These are phyloP conservation scores for Colletotrichum musicola DNA, from an alignment of 2,329 filamentous ascomycete species.

Conservation along the genomic window DNA sequence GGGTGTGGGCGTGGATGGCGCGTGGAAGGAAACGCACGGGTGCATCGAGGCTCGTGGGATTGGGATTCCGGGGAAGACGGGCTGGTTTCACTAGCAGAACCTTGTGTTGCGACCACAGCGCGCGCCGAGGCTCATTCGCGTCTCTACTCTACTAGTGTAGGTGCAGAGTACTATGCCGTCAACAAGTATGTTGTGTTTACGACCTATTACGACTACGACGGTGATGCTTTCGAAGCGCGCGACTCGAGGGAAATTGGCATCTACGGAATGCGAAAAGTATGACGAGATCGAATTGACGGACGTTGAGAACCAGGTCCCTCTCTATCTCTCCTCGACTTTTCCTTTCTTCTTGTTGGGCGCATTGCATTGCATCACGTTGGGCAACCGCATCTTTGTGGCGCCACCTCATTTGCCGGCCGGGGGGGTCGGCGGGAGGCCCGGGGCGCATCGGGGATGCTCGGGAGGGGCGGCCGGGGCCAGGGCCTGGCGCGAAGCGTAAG, in stretches of 20 bases:
- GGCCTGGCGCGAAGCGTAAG: constrained; percentile 1
- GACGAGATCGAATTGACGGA: neutral
- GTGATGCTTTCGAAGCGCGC: constrained; percentile 7
- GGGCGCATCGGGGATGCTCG: constrained; percentile 16
- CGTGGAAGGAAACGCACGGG: constrained; percentile 20
- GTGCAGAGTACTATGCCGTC: too few species aligned
- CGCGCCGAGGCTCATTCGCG: too few species aligned
- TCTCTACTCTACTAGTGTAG: too few species aligned
- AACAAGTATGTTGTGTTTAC: neutral
- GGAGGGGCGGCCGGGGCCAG: constrained; percentile 6
- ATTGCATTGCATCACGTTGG: neutral
- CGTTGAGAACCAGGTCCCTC: neutral
- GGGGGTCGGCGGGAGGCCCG: constrained; percentile 18
- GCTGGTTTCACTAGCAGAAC: constrained; percentile 28
- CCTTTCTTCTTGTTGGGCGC: neutral
- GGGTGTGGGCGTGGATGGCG: neutral
- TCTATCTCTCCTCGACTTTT: neutral
- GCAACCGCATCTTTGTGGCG: constrained; percentile 7
- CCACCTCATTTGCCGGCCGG: constrained; percentile 12
- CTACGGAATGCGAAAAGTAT: neutral
- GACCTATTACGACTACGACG: constrained; percentile 10
- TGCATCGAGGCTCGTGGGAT: constrained; percentile 25
- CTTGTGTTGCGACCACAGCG: neutral
- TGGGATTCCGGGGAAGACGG: constrained; percentile 29
- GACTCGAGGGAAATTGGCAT: neutral